phyloP scores from a whole-genome alignment of 2,329 filamentous ascomycete genomes.

The Hypoxylon sp. region DNA sequence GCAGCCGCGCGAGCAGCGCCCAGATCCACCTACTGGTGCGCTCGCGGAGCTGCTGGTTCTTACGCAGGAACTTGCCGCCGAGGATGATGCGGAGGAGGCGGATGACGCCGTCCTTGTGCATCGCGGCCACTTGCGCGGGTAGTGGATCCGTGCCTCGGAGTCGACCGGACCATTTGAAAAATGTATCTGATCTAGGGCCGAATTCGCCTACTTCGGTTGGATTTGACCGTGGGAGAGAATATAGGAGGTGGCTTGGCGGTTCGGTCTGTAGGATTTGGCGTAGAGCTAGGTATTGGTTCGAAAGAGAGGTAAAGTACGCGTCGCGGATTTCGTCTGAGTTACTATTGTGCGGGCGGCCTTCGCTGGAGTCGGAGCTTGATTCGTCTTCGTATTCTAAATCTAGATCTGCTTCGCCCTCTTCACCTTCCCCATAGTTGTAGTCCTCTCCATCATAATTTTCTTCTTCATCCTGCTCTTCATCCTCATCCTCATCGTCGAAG shows the following conservation, averaged over 20 bases:
- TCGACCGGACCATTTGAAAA: conserved; percentile 66
- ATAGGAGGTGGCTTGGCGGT: conserved; percentile 68
- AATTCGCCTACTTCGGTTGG: conserved; percentile 70
- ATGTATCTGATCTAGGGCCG: conserved; percentile 65
- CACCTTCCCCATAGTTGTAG: conserved; percentile 26
- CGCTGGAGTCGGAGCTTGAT: conserved; percentile 49
- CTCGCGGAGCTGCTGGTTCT: conserved; percentile 71
- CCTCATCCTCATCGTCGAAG: conserved; percentile 49
- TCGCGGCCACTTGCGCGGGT: conserved; percentile 72
- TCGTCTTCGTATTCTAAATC: conserved; percentile 51
- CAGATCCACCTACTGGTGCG: conserved; percentile 87
- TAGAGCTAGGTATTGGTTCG: conserved; percentile 75
- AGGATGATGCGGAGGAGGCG: conserved; percentile 77
- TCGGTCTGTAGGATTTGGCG: conserved; percentile 71
- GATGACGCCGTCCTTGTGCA: conserved; percentile 77
- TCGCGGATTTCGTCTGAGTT: conserved; percentile 66
- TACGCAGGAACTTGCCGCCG: conserved; percentile 73
- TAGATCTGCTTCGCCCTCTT: conserved; percentile 45
- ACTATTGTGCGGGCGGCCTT: conserved; percentile 52
- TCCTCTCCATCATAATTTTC: conserved; percentile 37
- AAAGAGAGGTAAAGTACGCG: conserved; percentile 77
- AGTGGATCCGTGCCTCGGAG: conserved; percentile 69
- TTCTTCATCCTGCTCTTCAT: conserved; percentile 52
- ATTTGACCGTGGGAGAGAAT: conserved; percentile 68
- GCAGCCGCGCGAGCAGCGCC: conserved; percentile 82